Conservation (phyloP, 495 filamentous ascomycete species). For the Neurospora sublineolata region DNA sequence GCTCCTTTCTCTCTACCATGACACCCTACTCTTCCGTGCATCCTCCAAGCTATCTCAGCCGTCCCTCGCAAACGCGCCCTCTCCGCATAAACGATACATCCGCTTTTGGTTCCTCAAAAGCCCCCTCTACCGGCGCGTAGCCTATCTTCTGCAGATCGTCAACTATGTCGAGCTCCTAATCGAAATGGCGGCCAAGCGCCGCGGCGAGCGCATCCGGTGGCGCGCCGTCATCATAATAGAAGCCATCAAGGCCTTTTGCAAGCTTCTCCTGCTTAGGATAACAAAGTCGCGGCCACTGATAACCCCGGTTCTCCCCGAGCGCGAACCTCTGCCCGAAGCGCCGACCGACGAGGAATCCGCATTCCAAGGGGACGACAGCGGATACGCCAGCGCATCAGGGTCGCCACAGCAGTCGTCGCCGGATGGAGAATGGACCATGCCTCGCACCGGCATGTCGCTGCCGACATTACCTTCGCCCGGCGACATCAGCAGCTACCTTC, state of each 20-base stretch:
- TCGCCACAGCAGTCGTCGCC: slow-evolving; percentile 5
- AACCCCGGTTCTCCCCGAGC: slow-evolving; percentile 73
- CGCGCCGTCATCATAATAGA: slow-evolving; percentile 81
- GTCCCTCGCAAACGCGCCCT: slow-evolving; percentile 41
- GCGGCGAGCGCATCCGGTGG: slow-evolving; percentile 75
- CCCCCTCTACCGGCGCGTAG: slow-evolving; percentile 62
- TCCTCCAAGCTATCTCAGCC: slow-evolving; percentile 34
- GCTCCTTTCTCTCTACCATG: slow-evolving; percentile 87
- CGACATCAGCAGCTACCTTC: slow-evolving; percentile 75
- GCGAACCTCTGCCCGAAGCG: slow-evolving; percentile 54
- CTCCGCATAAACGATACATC: slow-evolving; percentile 80
- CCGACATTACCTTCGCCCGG: slow-evolving; percentile 67
- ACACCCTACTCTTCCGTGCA: slow-evolving; percentile 68
- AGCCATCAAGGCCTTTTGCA: slow-evolving; percentile 74
- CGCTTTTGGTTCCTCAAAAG: slow-evolving; percentile 74
- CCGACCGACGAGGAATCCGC: slow-evolving; percentile 30
- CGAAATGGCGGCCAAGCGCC: slow-evolving; percentile 75
- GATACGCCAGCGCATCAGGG: slow-evolving; percentile 1
- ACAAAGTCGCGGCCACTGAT: slow-evolving; percentile 79
- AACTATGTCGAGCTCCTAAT: slow-evolving; percentile 86
- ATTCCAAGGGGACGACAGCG: background rate
- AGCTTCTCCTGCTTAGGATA: slow-evolving; percentile 68
- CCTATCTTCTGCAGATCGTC: slow-evolving; percentile 72
- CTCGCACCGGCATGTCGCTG: slow-evolving; percentile 73
- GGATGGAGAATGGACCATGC: slow-evolving; percentile 77